A percentile compares a stretch with the other conserved stretches of the same genome.
Evolutionary conservation across 108 stramenopile genomes (phyloP).

Genomic region (Skeletonema marinoi): DNA sequence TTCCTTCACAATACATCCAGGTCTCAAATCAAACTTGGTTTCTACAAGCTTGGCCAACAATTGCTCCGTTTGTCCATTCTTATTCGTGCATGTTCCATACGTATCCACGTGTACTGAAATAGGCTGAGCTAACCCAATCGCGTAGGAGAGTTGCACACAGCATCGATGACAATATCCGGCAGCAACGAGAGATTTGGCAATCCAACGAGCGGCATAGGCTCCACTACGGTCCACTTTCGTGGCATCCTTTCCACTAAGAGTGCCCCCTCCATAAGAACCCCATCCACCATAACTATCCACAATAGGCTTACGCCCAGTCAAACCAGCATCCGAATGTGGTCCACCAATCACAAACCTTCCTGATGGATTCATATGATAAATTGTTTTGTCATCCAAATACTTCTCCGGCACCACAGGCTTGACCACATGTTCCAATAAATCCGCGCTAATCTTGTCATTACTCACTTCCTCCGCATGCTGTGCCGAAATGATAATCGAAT

Average conservation of each 20-base stretch:
- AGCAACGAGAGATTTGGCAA: conserved; percentile 95
- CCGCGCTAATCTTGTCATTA: conserved; percentile 92
- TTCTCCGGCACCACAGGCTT: conserved; percentile 95
- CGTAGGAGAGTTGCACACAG: conserved; percentile 93
- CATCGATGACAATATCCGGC: conserved; percentile 88
- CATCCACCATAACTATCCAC: conserved; percentile 98
- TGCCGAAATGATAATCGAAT: conserved; percentile 96
- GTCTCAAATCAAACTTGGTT: conserved; percentile 95
- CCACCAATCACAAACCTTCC: conserved; percentile 97
- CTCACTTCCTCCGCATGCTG: conserved; percentile 94
- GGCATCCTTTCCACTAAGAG: conserved; percentile 96
- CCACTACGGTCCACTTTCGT: conserved; percentile 96
- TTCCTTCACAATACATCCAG: conserved; percentile 96
- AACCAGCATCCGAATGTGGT: conserved; percentile 97
- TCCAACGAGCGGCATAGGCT: conserved; percentile 96
- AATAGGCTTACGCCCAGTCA: conserved; percentile 96
- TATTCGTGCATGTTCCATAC: conserved; percentile 87
- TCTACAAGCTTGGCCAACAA: conserved; percentile 91
- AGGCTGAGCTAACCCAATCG: conserved; percentile 93
- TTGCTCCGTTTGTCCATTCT: conserved; percentile 89
- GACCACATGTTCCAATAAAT: conserved; percentile 97
- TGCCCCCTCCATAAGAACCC: conserved; percentile 97
- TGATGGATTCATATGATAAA: conserved; percentile 95
- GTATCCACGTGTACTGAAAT: conserved; percentile 92
- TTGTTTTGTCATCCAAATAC: conserved; percentile 96